These are phyloP conservation scores for Lathyrus aphaca DNA, from an alignment of 306 rosid genomes.

Conservation along the genomic window DNA sequence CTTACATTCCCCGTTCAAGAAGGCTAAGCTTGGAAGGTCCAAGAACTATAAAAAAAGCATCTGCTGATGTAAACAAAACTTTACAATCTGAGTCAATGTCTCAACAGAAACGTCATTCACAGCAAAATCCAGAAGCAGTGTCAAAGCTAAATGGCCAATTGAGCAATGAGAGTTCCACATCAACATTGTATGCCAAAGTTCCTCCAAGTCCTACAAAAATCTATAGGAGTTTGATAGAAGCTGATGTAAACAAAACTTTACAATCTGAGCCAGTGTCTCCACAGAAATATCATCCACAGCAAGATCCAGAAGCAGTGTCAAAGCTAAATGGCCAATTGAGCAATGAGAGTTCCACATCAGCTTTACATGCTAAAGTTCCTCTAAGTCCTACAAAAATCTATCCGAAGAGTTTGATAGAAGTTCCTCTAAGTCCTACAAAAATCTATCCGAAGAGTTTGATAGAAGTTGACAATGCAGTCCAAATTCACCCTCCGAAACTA, in stretches of 20 bases:
- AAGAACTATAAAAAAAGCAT: conserved; percentile 53
- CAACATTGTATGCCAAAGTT: conserved; percentile 34
- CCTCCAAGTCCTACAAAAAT: conserved; percentile 77
- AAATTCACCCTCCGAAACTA: conserved; percentile 53
- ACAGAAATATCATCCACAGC: too few relatives aligned
- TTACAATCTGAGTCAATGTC: conserved; percentile 42
- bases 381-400: too few relatives aligned
- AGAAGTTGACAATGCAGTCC: conserved; percentile 47
- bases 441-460: conserved; percentile 50
- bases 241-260: too few relatives aligned
- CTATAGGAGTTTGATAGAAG: too few relatives aligned
- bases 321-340: too few relatives aligned
- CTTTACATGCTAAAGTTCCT: too few relatives aligned
- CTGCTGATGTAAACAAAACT: conserved; percentile 48
- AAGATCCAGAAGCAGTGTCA: too few relatives aligned
- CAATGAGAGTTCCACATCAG: too few relatives aligned
- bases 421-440: too few relatives aligned
- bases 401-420: conserved; percentile 52
- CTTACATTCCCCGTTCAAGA: conserved; percentile 53
- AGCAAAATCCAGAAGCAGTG: conserved; percentile 45
- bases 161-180: conserved; percentile 39
- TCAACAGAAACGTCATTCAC: conserved; percentile 35
- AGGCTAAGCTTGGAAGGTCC: conserved; percentile 87
- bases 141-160: conserved; percentile 49
- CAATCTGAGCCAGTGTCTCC: too few relatives aligned